Percentiles rank a stretch among this genome's conserved stretches.
Conservation (phyloP, 768 basidiomycete genomes). For the Lactifluus volemus region DNA sequence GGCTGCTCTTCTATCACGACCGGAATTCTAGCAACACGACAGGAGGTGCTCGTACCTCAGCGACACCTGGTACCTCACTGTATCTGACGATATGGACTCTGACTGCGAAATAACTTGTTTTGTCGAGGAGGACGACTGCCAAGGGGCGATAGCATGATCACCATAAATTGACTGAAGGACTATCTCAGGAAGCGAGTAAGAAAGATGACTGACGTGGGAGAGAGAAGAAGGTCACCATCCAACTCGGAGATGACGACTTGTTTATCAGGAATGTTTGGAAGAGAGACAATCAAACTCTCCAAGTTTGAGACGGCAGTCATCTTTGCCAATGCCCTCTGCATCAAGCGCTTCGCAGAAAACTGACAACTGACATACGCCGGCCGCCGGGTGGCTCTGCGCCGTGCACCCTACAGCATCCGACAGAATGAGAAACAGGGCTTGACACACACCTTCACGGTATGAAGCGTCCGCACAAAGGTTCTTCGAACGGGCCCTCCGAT, state of each 20-base stretch:
- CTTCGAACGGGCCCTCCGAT: background rate
- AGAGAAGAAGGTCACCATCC: conserved; percentile 10
- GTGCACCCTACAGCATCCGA: no score
- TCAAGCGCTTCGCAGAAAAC: background rate
- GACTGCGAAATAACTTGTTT: conserved; percentile 4
- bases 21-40: background rate
- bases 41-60: conserved; percentile 43
- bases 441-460: background rate
- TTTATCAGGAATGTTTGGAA: conserved; percentile 5
- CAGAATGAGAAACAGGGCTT: background rate
- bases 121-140: conserved; percentile 32
- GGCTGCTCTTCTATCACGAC: conserved; percentile 20
- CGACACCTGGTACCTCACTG: conserved; percentile 55
- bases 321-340: background rate
- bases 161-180: conserved; percentile 83
- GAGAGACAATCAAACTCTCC: background rate
- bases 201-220: background rate
- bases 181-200: conserved; percentile 22
- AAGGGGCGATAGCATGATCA: conserved; percentile 52
- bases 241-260: conserved; percentile 15
- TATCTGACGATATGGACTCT: conserved; percentile 22
- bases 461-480: conserved; percentile 8
- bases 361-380: background rate
- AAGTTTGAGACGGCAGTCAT: background rate
- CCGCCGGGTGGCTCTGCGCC: no score